These are phyloP conservation scores for Phycomyces nitens DNA, from an alignment of 192 early-diverging fungal species.

Conservation along the genomic window DNA sequence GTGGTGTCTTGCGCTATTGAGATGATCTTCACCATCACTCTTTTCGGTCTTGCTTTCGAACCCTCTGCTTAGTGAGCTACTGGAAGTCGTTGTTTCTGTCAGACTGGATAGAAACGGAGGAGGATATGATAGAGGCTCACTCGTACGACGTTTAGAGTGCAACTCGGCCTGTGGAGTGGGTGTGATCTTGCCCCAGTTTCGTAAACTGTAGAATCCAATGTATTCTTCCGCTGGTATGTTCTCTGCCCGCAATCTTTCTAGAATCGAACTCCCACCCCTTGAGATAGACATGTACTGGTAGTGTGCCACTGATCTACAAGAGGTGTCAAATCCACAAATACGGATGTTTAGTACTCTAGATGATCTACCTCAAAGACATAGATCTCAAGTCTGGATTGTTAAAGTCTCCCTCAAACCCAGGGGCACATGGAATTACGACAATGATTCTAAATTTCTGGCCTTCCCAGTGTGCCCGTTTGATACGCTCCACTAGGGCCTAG, in stretches of 20 bases:
- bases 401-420: constrained; percentile 82
- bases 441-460: constrained; percentile 68
- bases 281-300: constrained; percentile 76
- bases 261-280: constrained; percentile 67
- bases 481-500: constrained; percentile 67
- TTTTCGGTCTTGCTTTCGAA: no score
- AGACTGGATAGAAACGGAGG: not conserved
- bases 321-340: not conserved
- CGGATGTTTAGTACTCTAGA: not conserved
- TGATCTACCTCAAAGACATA: constrained; percentile 24
- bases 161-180: not conserved
- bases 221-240: constrained; percentile 63
- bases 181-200: constrained; percentile 68
- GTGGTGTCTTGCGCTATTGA: no score
- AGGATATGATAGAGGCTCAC: not conserved
- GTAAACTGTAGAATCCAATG: constrained; percentile 71
- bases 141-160: constrained; percentile 7
- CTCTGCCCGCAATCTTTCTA: constrained; percentile 47
- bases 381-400: constrained; percentile 30
- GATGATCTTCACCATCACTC: no score
- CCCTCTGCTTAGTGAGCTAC: no score
- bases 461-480: constrained; percentile 67
- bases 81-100: no score
- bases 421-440: constrained; percentile 79
- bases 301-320: constrained; percentile 64